A percentile compares a stretch with the other conserved stretches of the same genome.
Conservation (phyloP, 2,329 filamentous ascomycete species). For the Colletotrichum abscissum region DNA sequence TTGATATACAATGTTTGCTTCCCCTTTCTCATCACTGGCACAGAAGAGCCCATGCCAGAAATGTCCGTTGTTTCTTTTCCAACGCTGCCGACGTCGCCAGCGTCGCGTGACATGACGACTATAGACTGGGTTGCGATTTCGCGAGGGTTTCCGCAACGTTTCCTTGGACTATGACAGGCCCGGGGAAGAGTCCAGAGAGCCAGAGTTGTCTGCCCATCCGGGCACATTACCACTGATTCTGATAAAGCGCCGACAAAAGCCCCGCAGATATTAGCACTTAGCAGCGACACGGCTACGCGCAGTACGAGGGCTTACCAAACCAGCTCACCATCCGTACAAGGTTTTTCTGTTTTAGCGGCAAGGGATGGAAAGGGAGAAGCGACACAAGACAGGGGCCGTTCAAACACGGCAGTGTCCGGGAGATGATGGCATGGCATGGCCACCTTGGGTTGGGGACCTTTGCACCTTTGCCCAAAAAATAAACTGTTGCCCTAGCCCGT, state of each 20-base stretch:
- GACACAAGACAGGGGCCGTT: not conserved
- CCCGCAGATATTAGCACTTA: not conserved
- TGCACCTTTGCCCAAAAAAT: conserved; percentile 1
- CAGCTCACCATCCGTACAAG: not conserved
- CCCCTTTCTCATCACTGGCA: not conserved
- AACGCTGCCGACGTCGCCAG: not conserved
- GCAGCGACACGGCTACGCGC: not conserved
- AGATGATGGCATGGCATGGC: not conserved
- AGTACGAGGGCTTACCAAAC: not conserved
- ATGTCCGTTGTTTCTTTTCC: not conserved
- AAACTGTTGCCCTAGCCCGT: conserved; percentile 26
- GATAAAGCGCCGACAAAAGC: not conserved
- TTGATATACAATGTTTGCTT: not conserved
- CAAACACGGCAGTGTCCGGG: not conserved
- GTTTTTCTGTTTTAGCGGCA: not conserved
- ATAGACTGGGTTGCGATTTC: not conserved
- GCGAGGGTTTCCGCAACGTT: not conserved
- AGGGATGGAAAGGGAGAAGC: conserved; percentile 7
- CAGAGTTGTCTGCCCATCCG: not conserved
- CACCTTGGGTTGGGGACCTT: not conserved
- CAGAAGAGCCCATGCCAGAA: not conserved
- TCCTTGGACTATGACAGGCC: not conserved
- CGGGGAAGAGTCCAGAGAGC: not conserved
- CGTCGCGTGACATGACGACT: not conserved
- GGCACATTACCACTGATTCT: not conserved